Base-by-base conservation (phyloP, 768 basidiomycete species). In the Suillus decipiens region DNA sequence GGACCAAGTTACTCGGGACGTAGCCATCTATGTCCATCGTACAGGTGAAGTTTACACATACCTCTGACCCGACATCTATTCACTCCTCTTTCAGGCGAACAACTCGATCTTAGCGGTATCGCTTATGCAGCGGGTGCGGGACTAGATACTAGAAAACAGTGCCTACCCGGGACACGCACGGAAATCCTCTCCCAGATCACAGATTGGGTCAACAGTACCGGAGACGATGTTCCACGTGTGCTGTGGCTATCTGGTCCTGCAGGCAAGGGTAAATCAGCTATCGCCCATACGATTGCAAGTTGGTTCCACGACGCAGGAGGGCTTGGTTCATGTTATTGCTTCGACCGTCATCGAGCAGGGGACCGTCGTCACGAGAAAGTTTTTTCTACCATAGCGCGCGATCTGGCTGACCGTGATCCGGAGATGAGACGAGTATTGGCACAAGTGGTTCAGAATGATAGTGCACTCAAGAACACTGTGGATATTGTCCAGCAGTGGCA, bases 211-310 rank as follows among this genome's bases (percentile, higher is more conserved):
- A 63, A 68, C 45, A 48, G 64, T 42, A 58, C 59, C 10, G 33
- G 47, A 12, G 55, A 47, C 14, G 42, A 65, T 34, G 31, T 56
- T 45, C 50, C 58, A n/a, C 61, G 62, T 6, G 54, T 71, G 59
- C 68, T 60, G 39, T 73, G 69, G 70, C 56, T 73, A 19, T 64
- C 59, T 48, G 73, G 73, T 12, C 61, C 51, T 57, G 71, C 73
- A 1, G 72, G 71, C 24, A 61, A 51, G 17, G 73, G 73, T 5
- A 73, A 74, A 62, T 68, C 74, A 6, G 65, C 65, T 15, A 53
- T 61, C 14, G 60, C 60, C 3, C 60, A 61, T 24, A 61, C 60
- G 1, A 61, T 61, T 5, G 66, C 65, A 1, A 60, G 64, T 0
- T 59, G 43, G 47, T 61, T 67, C 34, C 58, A 45, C 12, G n/a